Percentiles rank a stretch among this genome's conserved stretches.
Evolutionary conservation across 495 filamentous ascomycete species (phyloP).

Genomic region (Podospora didyma): DNA sequence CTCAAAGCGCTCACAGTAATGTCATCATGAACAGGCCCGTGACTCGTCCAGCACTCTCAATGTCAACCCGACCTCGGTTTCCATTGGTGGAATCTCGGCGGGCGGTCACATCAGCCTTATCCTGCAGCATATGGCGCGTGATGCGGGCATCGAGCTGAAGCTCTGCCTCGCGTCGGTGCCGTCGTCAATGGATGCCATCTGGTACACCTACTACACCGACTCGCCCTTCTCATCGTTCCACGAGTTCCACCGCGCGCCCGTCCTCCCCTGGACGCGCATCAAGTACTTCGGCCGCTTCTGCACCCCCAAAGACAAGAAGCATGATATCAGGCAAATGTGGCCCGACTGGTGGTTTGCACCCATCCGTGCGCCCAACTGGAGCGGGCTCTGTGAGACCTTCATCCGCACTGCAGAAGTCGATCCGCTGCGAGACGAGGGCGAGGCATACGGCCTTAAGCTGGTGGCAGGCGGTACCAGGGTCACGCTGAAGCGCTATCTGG

Average conservation of each 20-base stretch:
- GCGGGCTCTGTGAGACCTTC: conserved; percentile 39
- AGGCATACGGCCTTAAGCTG: conserved; percentile 46
- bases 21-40: conserved; percentile 16
- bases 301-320: conserved; percentile 18
- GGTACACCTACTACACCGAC: conserved; percentile 36
- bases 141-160: conserved; percentile 39
- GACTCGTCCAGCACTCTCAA: conserved; percentile 33
- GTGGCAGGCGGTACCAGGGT: conserved; percentile 44
- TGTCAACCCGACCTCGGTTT: conserved; percentile 40
- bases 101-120: conserved; percentile 44
- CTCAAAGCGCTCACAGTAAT: too few relatives aligned
- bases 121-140: conserved; percentile 47
- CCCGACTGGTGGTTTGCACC: conserved; percentile 38
- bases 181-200: conserved; percentile 33
- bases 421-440: conserved; percentile 49
- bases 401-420: conserved; percentile 48
- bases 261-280: conserved; percentile 45
- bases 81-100: conserved; percentile 48
- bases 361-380: conserved; percentile 40
- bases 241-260: conserved; percentile 40
- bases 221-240: conserved; percentile 45
- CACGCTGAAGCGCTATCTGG: conserved; percentile 41
- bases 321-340: conserved; percentile 20
- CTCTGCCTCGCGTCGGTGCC: conserved; percentile 42
- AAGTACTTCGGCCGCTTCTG: conserved; percentile 41